Evolutionary conservation across 2,329 filamentous ascomycete genomes (phyloP), one percentile per base, ranked within the genome.

Genomic region (Calonectria pseudoreteaudii): DNA sequence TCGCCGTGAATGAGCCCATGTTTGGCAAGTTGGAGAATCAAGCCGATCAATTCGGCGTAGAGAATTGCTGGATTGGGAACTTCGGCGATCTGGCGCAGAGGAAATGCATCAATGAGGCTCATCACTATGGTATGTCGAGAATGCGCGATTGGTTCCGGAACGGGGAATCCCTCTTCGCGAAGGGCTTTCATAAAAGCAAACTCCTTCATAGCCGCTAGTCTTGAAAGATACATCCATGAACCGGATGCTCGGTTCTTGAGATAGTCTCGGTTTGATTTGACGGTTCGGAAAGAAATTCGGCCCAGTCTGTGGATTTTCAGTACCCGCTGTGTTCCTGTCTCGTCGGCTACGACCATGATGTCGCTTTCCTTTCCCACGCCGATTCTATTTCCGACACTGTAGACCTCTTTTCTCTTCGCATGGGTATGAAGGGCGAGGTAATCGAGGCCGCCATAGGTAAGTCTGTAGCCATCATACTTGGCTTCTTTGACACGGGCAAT

Each of bases 291-390:
- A 38, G 96, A 98, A 81, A 99, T 98, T 80, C 97, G 93, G 58
- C 97, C 97, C 5, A 99, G 90, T 60, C 97, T 93, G 86, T 99
- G 97, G 81, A 99, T 98, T 87, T 99, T 99, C 78, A 99, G 90
- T 20, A 99, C 94, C 74, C 91, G 89, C 83, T 98, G 95, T 26
- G 88, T 87, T 72, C 95, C 95, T 8, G 89, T 90, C 67, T 95
- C 90, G 80, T 95, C 92, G 70, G 97, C 96, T 64, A 98, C 96
- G 72, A 98, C 93, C 85, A 97, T 94, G 82, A 99, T 98, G 82
- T 99, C 97, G 79, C 95, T 98, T 86, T 99, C 97, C 85, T 99
- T 99, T 68, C 97, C 97, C 4, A 98, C 96, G 62, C 97, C 97
- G 77, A 99, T 95, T 81, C 97, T 94, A 84, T 94, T 97, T 68